Base-by-base conservation (phyloP, 1,284 basidiomycete genomes). In the Singerocomus inundabilis region DNA sequence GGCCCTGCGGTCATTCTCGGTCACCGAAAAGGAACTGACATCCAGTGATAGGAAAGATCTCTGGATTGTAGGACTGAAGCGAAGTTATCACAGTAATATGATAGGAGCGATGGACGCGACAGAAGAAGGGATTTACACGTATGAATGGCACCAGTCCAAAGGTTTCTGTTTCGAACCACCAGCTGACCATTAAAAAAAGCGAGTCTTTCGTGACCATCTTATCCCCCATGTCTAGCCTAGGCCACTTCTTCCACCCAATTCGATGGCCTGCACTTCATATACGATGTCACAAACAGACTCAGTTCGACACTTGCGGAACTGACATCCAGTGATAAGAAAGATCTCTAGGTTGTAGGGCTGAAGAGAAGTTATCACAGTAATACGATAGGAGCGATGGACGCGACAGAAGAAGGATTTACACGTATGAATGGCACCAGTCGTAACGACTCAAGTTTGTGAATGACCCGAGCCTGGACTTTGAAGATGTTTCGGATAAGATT, bases 31-130 rank as follows among this genome's bases (percentile, higher is more conserved):
- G 13, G 56, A 61, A 1, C 56, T 78, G 9, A 59, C 62, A 18
- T 57, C 64, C 7, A 34, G 48, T 12, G 73, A 75, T n/a, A 74
- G 73, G 56, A 82, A 80, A 54, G 73, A 81, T 31, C 73, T 96
- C 13, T 91, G 91, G 15, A 80, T 99, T 1, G 69, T 99, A 2
- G 96, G 96, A 0, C 65, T 98, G 36, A 88, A 86, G 57, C 96
- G 96, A 2, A 93, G 93, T 62, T 99, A 99, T 71, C 96, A 99
- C 62, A 96, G 96, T 6, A 96, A 99, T 69, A 98, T 96, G 16
- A 97, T 98, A 58, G 96, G 96, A 1, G 88, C 88, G 1, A 98
- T 99, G 96, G 93, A 98, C 59, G 96, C 96, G 4, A 91, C 87
- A 58, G 85, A 88, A 57, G 90, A 93, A 61, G 90, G 91, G 12